Evolutionary conservation across 352 stramenopile species (phyloP), one percentile per base, ranked within the genome.

Genomic region (Pythium utonaiense): DNA sequence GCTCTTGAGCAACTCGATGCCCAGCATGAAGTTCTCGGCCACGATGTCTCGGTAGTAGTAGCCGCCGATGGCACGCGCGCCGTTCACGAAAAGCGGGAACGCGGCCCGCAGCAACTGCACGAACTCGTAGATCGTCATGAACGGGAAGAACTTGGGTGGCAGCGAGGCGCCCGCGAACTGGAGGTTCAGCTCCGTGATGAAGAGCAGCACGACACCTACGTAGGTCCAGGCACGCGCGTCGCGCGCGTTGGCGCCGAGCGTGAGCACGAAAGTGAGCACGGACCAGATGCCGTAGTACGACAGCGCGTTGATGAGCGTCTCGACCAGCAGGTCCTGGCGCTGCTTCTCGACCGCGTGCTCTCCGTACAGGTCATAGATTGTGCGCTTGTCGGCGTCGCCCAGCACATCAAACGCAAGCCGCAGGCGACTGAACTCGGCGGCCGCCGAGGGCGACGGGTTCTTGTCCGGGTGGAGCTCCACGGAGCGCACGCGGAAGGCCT

Each of bases 401-500:
- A 94, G 62, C 30, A 89, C 89, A 73, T 99, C 96, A 66, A 98
- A 98, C 3, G 93, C 93, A 57, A 97, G 75, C 60, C 97, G 97
- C 42, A 99, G 75, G 34, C 79, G 74, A 56, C 96, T 96, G 68
- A 99, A 99, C 53, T 98, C 82, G 40, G 96, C 88, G 0, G 82
- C 83, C 6, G 96, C 96, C 25, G 81, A 86, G 14, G 90, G 86
- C 27, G 89, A 97, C 49, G 88, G 86, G 72, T 98, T 98, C 76
- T 98, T 98, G 76, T 99, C 96, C 3, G 96, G 96, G 61, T 99
- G 96, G 22, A 99, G 81, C 73, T 98, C 89, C 16, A 99, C 75
- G 8, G 88, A 97, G 25, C 96, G 83, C 59, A 83, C 77, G 68
- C 97, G 96, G 83, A 98, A 99, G n/a, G 95, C 91, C 28, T 90